phyloP scores from a whole-genome alignment of 2,329 filamentous ascomycete genomes.

The Colletotrichum chlorophyti region DNA sequence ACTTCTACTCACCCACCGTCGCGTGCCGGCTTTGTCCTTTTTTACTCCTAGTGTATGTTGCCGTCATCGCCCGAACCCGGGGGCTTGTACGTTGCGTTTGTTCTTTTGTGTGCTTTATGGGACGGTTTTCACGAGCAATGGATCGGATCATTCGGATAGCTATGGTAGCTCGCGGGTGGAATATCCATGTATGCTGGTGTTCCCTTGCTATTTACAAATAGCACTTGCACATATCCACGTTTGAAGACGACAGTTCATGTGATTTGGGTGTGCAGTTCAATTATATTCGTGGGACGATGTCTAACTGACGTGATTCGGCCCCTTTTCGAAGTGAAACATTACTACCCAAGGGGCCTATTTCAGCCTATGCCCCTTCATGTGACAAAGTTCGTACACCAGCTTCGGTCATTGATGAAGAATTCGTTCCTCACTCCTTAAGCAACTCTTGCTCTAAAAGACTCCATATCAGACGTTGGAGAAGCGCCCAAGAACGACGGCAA shows the following conservation, averaged over 20 bases:
- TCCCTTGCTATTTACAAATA: constrained; percentile 26
- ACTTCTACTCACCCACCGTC: constrained; percentile 32
- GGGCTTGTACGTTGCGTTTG: constrained; percentile 1
- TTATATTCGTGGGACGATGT: too few relatives aligned
- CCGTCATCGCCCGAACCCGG: background rate
- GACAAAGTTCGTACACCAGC: too few relatives aligned
- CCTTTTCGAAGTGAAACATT: too few relatives aligned
- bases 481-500: too few relatives aligned
- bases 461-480: too few relatives aligned
- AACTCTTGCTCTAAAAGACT: too few relatives aligned
- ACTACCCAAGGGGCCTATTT: too few relatives aligned
- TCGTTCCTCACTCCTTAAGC: too few relatives aligned
- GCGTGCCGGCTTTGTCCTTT: constrained; percentile 11
- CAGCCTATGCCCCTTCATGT: too few relatives aligned
- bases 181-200: constrained; percentile 23
- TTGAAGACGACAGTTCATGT: background rate
- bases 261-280: background rate
- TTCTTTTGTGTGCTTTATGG: constrained; percentile 6
- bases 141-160: constrained; percentile 27
- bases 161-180: constrained; percentile 26
- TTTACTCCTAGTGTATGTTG: constrained; percentile 11
- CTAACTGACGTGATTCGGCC: too few relatives aligned
- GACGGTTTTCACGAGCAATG: constrained; percentile 29
- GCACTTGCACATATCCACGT: constrained; percentile 22
- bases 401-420: too few relatives aligned